Evolutionary conservation across 352 stramenopile genomes (phyloP), one percentile per base, ranked within the genome.

Genomic region (Pythium aquatile): DNA sequence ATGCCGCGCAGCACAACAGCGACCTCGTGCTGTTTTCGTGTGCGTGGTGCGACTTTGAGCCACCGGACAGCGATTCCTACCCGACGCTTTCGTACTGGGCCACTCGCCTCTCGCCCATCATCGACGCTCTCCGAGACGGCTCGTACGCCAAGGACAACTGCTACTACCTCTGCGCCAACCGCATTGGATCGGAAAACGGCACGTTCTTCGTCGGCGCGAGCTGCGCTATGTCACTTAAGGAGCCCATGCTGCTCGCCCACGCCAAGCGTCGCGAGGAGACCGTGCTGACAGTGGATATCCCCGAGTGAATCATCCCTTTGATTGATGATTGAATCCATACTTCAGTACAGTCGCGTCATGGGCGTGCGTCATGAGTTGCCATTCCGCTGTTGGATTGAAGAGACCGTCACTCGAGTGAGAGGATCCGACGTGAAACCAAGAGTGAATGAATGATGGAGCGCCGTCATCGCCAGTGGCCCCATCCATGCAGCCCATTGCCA

Each of bases 181-280:
- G 86, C 56, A 88, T 89, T 49, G 86, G 86, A 32, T 74, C 60
- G 3, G 86, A 95, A 49, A 88, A 89, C 29, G 86, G 86, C 35
- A 92, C 85, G 46, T 83, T 85, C 61, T 95, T 95, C 68, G 84
- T 92, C 17, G 86, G 83, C 55, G 82, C 82, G 20, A 93, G 84
- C 55, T 95, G 86, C 55, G 82, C 73, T 2, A 60, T 93, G 62
- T 90, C 79, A 35, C 74, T 95, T 0, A 75, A 80, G 17, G 68
- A 87, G 58, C 83, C 83, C 14, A 52, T 44, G 54, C 63, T 95
- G 26, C 48, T 95, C 2, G 61, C 63, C 1, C 61, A 78, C 48
- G 81, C 84, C 17, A 74, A 69, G 24, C 76, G 86, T 14, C 75
- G 71, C 29, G 74, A 90, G 29, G 80, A 93, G 56, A 74, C 73